phyloP scores from a whole-genome alignment of 208 protist species.

The Trypanosoma lewisi region DNA sequence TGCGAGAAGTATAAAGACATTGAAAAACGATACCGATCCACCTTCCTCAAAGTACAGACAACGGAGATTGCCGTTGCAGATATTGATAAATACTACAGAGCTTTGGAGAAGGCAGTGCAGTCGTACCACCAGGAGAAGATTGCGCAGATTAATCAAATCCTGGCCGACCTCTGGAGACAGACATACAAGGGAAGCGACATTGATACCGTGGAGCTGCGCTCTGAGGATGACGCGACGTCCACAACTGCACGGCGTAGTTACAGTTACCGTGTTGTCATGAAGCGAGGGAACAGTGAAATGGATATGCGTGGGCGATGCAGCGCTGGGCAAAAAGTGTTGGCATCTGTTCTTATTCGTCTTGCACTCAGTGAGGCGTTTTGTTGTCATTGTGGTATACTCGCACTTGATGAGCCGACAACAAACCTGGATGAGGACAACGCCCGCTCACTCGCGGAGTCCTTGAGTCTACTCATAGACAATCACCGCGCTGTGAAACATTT shows the following conservation, averaged over 20 bases:
- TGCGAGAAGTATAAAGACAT: conserved; percentile 81
- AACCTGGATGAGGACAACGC: conserved; percentile 98
- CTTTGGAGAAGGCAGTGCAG: conserved; percentile 95
- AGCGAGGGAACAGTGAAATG: conserved; percentile 92
- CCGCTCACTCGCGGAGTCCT: conserved; percentile 71
- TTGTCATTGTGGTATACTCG: conserved; percentile 98
- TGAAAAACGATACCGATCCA: conserved; percentile 86
- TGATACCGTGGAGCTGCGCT: conserved; percentile 96
- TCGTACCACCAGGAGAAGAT: conserved; percentile 98
- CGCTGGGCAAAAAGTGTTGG: conserved; percentile 98
- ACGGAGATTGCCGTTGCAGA: conserved; percentile 86
- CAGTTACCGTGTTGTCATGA: conserved; percentile 96
- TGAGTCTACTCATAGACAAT: conserved; percentile 81
- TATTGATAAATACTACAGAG: conserved; percentile 89
- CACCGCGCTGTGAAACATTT: conserved; percentile 89
- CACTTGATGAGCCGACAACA: conserved; percentile 99
- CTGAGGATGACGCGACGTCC: conserved; percentile 84
- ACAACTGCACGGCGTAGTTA: conserved; percentile 71
- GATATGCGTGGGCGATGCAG: conserved; percentile 99
- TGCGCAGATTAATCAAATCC: conserved; percentile 98
- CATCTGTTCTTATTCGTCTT: conserved; percentile 99
- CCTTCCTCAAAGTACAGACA: conserved; percentile 87
- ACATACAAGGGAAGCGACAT: conserved; percentile 98
- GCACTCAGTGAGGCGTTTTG: conserved; percentile 99
- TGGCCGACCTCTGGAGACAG: conserved; percentile 96